These are phyloP conservation scores for Sphaceloma murrayae DNA, from an alignment of 2,329 filamentous ascomycete species.

Conservation along the genomic window DNA sequence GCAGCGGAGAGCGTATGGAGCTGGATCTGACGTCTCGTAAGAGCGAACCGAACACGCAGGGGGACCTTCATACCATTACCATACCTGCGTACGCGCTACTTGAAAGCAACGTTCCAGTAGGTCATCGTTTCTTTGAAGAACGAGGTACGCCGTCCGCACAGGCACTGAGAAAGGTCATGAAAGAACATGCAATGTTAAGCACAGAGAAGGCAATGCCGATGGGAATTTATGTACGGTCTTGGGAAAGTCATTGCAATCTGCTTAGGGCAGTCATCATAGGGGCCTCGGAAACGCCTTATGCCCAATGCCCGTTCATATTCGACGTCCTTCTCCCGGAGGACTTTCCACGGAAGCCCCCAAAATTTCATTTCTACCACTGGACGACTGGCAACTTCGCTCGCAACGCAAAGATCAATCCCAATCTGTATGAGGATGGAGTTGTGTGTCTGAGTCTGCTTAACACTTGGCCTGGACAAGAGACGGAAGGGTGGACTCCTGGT, in stretches of 20 bases:
- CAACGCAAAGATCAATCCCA: conserved; percentile 49
- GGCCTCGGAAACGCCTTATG: conserved; percentile 51
- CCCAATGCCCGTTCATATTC: conserved; percentile 51
- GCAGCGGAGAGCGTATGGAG: not conserved
- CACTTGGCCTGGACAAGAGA: conserved; percentile 48
- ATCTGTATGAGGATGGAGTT: conserved; percentile 53
- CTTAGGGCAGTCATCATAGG: conserved; percentile 50
- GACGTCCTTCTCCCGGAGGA: conserved; percentile 44
- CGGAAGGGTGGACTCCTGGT: conserved; percentile 45
- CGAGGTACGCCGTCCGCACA: conserved; percentile 21
- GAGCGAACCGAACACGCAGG: not conserved
- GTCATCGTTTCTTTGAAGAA: conserved; percentile 34
- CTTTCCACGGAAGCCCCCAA: conserved; percentile 46
- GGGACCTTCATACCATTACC: not conserved
- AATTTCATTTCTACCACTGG: conserved; percentile 45
- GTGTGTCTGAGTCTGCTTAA: conserved; percentile 51
- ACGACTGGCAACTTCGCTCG: conserved; percentile 42
- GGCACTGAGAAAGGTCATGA: conserved; percentile 42
- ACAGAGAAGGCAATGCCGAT: conserved; percentile 36
- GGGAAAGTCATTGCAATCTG: conserved; percentile 50
- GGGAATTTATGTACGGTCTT: conserved; percentile 50
- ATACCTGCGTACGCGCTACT: conserved; percentile 25
- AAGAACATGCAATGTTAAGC: conserved; percentile 50
- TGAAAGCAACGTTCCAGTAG: conserved; percentile 34
- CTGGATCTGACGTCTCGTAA: not conserved